phyloP scores from a whole-genome alignment of 371 early-diverging fungal genomes.

The Phascolomyces articulosus region DNA sequence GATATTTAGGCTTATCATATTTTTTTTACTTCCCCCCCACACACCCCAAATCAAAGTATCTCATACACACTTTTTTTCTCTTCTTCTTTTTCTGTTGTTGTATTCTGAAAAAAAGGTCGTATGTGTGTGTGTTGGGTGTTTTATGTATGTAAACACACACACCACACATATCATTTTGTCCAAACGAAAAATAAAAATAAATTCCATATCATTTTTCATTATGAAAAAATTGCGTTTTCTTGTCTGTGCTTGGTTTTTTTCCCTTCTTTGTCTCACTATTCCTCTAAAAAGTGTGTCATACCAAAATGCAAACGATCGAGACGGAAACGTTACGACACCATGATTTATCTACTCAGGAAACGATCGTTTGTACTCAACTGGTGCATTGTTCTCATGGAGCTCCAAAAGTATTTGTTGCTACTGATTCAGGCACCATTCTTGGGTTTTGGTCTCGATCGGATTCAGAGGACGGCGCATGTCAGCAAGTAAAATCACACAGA shows the following conservation, averaged over 20 bases:
- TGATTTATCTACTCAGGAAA: background rate
- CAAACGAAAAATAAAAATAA: too few relatives aligned
- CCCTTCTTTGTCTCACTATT: background rate
- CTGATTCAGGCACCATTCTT: background rate
- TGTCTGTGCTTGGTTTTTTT: background rate
- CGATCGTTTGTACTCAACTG: background rate
- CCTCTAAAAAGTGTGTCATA: background rate
- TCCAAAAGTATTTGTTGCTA: background rate
- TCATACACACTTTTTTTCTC: background rate
- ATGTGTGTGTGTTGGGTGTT: too few relatives aligned
- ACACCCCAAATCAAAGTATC: too few relatives aligned
- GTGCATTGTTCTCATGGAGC: background rate
- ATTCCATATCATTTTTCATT: too few relatives aligned
- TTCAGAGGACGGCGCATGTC: background rate
- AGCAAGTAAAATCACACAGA: background rate
- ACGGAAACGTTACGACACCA: background rate
- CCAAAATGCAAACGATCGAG: background rate
- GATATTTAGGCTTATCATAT: conserved; percentile 1
- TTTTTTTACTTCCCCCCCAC: background rate
- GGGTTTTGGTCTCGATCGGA: background rate
- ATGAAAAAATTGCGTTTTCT: too few relatives aligned
- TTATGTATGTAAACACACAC: too few relatives aligned
- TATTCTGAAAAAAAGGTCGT: background rate
- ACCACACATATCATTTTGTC: too few relatives aligned
- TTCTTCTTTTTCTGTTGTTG: background rate